Base-by-base conservation (phyloP, 208 protist species). In the Leishmania mexicana region DNA sequence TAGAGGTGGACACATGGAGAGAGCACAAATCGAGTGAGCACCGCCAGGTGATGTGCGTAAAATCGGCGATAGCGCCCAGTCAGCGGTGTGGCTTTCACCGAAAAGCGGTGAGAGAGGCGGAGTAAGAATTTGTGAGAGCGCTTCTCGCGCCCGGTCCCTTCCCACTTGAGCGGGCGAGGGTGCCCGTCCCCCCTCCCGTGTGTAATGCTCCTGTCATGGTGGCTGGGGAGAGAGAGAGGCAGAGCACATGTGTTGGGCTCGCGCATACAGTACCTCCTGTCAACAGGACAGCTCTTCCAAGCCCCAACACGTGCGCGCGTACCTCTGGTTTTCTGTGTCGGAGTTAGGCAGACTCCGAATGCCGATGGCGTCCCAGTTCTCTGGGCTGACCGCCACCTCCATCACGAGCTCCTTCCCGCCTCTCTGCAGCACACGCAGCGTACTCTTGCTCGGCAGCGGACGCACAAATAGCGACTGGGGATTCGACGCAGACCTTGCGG, bases 321-420 rank as follows among this genome's bases (percentile, higher is more conserved):
- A 87, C 2, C 35, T 47, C 21, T 78, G 80, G 42, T 84, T 87
- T 13, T 58, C 31, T 15, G 13, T 42, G 49, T 87, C 83, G 24
- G 79, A 76, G 6, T 40, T 5, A 28, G 88, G 87, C 65, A 95
- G 76, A 13, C 88, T 87, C 21, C 90, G 89, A 19, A 95, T 82
- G 35, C 78, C 80, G 1, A 90, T 85, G 40, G 79, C 76, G 2
- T 96, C 92, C 49, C 92, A 85, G 71, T 76, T 84, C 42, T 87
- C 83, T 2, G 89, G 86, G 35, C 51, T 74, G 54, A 96, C 89
- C 49, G 84, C 83, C 38, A 96, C 86, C 72, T 96, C 92, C 90
- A 94, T 93, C 53, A 88, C 84, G 40, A 90, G 85, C 38, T 85
- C 85, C 8, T 86, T 60, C 24, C 85, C 74, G 0, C 84, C 84